phyloP scores from a whole-genome alignment of 1,284 basidiomycete genomes.

The Apiotrichum sp. region DNA sequence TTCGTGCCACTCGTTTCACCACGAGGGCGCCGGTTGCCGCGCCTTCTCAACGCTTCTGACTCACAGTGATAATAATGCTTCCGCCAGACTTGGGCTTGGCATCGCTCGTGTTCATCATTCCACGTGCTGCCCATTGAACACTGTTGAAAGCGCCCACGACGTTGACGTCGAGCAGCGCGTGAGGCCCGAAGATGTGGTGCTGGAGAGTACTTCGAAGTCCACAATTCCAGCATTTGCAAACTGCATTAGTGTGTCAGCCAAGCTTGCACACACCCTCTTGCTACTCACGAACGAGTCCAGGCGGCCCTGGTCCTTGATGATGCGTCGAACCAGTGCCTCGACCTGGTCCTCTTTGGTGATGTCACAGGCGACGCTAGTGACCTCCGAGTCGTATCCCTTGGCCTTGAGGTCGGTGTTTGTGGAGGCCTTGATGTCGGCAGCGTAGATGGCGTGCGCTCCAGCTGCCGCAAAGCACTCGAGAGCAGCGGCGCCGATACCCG shows the following conservation, averaged over 20 bases:
- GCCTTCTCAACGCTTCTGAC: no score
- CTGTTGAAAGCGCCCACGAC: conserved; percentile 15
- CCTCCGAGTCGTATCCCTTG: conserved; percentile 8
- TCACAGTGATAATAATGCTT: conserved; percentile 14
- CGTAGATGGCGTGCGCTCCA: conserved; percentile 10
- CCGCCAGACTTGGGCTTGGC: conserved; percentile 11
- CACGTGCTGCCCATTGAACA: conserved; percentile 13
- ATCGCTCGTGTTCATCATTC: conserved; percentile 12
- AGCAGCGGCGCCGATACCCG: conserved; percentile 11
- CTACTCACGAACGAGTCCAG: conserved; percentile 16
- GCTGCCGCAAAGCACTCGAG: conserved; percentile 9
- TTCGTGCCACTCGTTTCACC: no score
- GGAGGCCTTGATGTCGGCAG: conserved; percentile 6
- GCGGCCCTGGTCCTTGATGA: conserved; percentile 13
- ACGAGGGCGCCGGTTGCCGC: no score
- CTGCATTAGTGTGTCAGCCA: not conserved
- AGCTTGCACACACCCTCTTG: no score
- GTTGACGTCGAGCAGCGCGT: conserved; percentile 14
- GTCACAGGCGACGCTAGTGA: conserved; percentile 7
- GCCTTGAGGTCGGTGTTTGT: not conserved
- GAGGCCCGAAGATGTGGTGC: conserved; percentile 4
- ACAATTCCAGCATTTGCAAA: conserved; percentile 16
- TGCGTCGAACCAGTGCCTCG: conserved; percentile 9
- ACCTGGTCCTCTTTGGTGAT: conserved; percentile 14
- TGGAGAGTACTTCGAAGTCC: conserved; percentile 12